Percentiles rank a stretch among this genome's conserved stretches.
Conservation (phyloP, 129 eudicot genomes). For the sunflower (Helianthus annuus) region HanXRQr2.0-SUNRISE NC_035440.2:12700443-12700942, state of each 20-base stretch:
- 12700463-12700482: no score
- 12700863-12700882: not conserved
- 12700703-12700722: constrained; percentile 10
- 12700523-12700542: not conserved
- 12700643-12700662: constrained; percentile 51
- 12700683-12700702: not conserved
- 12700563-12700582: constrained; percentile 17
- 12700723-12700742: constrained; percentile 22
- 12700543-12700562: constrained; percentile 1
- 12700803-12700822: not conserved
- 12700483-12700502: constrained; percentile 23
- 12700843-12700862: not conserved
- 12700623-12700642: constrained; percentile 88
- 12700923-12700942: constrained; percentile 80
- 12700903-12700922: constrained; percentile 56
- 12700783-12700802: constrained; percentile 91
- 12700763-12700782: constrained; percentile 98
- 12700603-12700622: constrained; percentile 87
- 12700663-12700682: not conserved
- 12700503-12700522: not conserved
- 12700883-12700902: not conserved
- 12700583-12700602: constrained; percentile 99
- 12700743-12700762: constrained; percentile 91
- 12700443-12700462: no score
- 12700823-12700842: constrained; percentile 18